Percentiles rank a stretch among this genome's conserved stretches.
Evolutionary conservation across 371 early-diverging fungal species (phyloP).

Genomic region (Rhizopus sp.): DNA sequence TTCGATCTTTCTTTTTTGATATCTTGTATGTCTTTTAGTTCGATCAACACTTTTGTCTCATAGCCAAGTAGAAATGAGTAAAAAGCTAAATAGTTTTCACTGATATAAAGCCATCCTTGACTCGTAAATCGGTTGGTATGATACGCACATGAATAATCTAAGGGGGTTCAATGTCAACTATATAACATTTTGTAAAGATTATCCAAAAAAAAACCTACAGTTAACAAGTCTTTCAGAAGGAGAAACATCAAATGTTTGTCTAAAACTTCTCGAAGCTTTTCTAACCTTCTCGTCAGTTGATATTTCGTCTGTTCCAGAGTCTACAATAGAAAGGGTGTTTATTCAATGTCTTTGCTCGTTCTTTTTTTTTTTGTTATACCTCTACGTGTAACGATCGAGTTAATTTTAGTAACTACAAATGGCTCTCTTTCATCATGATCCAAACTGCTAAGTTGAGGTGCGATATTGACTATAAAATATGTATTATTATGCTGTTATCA

Average conservation of each 20-base stretch:
- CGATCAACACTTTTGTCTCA: conserved; percentile 89
- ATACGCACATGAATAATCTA: conserved; percentile 92
- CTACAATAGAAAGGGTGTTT: conserved; percentile 27
- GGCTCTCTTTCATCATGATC: conserved; percentile 79
- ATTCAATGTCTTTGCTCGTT: not conserved
- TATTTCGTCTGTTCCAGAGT: conserved; percentile 76
- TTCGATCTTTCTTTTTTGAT: conserved; percentile 86
- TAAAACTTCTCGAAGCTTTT: conserved; percentile 87
- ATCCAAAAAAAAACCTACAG: conserved; percentile 48
- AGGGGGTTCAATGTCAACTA: not conserved
- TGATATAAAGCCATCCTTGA: conserved; percentile 98
- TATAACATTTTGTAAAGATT: not conserved
- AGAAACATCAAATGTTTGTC: conserved; percentile 85
- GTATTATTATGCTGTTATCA: conserved; percentile 3
- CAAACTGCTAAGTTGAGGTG: conserved; percentile 68
- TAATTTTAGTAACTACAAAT: conserved; percentile 88
- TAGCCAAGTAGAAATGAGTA: conserved; percentile 93
- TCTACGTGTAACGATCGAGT: conserved; percentile 81
- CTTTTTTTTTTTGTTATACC: conserved; percentile 46
- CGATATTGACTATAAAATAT: conserved; percentile 60
- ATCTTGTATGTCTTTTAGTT: conserved; percentile 88
- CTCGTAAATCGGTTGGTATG: conserved; percentile 79
- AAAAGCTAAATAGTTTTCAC: conserved; percentile 90
- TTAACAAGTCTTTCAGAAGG: conserved; percentile 87
- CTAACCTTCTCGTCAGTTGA: conserved; percentile 84